Conservation (phyloP, 192 early-diverging fungal genomes). For the Coemansia guatemalensis region DNA sequence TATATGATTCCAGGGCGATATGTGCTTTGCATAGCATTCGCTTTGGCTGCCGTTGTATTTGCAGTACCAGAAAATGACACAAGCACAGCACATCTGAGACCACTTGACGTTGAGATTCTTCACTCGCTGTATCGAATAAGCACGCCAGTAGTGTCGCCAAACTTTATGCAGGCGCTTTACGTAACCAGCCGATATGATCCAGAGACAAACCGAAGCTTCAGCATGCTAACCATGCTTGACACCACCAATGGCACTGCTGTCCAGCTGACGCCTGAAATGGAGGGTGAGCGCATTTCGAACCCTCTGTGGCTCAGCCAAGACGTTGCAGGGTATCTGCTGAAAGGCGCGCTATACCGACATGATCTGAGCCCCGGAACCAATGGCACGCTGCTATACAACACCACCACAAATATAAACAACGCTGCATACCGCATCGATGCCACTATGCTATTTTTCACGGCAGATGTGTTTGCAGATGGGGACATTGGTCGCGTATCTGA, state of each 20-base stretch:
- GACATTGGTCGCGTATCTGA: constrained; percentile 45
- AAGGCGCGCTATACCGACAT: constrained; percentile 28
- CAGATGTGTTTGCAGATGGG: constrained; percentile 33
- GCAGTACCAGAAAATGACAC: constrained; percentile 12
- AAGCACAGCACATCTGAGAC: constrained; percentile 30
- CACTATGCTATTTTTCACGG: constrained; percentile 18
- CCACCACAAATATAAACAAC: constrained; percentile 21
- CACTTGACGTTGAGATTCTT: constrained; percentile 50
- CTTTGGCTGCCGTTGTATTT: neutral
- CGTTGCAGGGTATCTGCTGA: constrained; percentile 17
- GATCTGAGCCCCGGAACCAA: constrained; percentile 22
- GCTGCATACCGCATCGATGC: constrained; percentile 11
- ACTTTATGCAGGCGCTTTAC: constrained; percentile 22
- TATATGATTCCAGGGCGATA: no score
- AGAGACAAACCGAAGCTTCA: constrained; percentile 17
- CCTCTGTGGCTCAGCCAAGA: constrained; percentile 24
- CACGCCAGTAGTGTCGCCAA: constrained; percentile 31
- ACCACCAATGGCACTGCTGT: constrained; percentile 18
- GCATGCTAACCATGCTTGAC: constrained; percentile 19
- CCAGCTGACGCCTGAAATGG: constrained; percentile 20
- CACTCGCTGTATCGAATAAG: constrained; percentile 36
- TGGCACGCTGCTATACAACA: constrained; percentile 17
- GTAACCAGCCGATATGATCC: constrained; percentile 24
- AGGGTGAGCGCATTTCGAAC: constrained; percentile 19
- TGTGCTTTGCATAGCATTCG: no score